A percentile compares a stretch with the other conserved stretches of the same genome.
Conservation (phyloP, 129 eudicot genomes). For the Pseudognaphalium luteoalbum region DNA sequence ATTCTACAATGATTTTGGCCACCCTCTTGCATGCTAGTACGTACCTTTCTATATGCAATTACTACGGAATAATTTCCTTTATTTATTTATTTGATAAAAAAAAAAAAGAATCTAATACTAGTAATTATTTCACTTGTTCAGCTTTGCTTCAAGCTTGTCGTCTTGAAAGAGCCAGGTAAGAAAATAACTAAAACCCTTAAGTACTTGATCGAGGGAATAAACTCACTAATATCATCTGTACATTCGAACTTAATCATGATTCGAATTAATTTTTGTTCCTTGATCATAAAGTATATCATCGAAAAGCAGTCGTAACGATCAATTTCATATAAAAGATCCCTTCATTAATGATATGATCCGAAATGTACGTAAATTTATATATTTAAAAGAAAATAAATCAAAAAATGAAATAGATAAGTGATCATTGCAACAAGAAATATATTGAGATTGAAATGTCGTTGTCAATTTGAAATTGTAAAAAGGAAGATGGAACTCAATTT, state of each 20-base stretch:
- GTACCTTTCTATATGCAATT: slow-evolving; percentile 33
- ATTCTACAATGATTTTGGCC: slow-evolving; percentile 49
- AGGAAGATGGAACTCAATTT: neutral
- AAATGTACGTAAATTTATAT: too few species aligned
- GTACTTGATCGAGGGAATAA: slow-evolving; percentile 20
- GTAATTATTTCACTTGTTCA: slow-evolving; percentile 42
- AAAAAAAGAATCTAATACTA: slow-evolving; percentile 40
- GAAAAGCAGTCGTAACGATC: too few species aligned
- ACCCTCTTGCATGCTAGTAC: slow-evolving; percentile 33
- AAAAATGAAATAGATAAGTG: too few species aligned
- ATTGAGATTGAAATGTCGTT: neutral
- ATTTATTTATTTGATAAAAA: neutral
- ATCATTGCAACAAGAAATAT: neutral
- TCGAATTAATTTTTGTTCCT: neutral
- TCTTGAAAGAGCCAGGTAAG: slow-evolving; percentile 29
- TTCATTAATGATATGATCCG: too few species aligned
- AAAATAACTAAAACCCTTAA: slow-evolving; percentile 11
- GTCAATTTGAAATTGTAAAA: neutral
- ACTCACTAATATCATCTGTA: neutral
- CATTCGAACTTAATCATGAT: neutral
- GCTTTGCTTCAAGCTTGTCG: slow-evolving; percentile 41
- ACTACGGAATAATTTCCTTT: slow-evolving; percentile 34
- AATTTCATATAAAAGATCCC: too few species aligned
- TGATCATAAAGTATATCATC: too few species aligned
- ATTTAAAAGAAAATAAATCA: too few species aligned